Percentiles rank a stretch among this genome's conserved stretches.
phyloP scores from a whole-genome alignment of 495 filamentous ascomycete species.

The Cairneyella variabilis region DNA sequence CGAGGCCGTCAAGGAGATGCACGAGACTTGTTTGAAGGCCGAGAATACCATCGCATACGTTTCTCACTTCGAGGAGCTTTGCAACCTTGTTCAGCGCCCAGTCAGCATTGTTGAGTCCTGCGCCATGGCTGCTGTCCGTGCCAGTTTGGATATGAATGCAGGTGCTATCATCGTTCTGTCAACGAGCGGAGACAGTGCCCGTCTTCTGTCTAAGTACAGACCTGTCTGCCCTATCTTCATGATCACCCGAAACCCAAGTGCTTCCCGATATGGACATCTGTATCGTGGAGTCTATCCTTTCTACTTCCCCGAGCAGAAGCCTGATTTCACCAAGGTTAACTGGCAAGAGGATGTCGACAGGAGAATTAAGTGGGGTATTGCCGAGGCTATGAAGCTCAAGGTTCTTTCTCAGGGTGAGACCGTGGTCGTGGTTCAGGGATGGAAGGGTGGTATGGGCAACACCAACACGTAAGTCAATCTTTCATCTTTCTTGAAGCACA shows the following conservation, averaged over 20 bases:
- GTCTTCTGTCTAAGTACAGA: slow-evolving; percentile 95
- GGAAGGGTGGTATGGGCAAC: slow-evolving; percentile 95
- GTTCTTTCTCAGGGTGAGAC: slow-evolving; percentile 78
- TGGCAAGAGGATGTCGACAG: slow-evolving; percentile 99
- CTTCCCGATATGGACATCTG: slow-evolving; percentile 86
- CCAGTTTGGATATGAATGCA: slow-evolving; percentile 91
- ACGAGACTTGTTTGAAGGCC: slow-evolving; percentile 91
- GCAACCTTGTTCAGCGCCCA: slow-evolving; percentile 73
- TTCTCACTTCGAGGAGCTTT: slow-evolving; percentile 92
- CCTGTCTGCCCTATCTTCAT: slow-evolving; percentile 98
- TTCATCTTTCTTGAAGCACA: not conserved
- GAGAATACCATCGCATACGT: slow-evolving; percentile 97
- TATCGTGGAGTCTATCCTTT: slow-evolving; percentile 98
- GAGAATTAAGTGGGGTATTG: slow-evolving; percentile 92
- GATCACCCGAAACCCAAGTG: slow-evolving; percentile 82
- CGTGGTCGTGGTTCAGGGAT: slow-evolving; percentile 95
- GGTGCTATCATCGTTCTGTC: slow-evolving; percentile 92
- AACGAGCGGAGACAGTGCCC: slow-evolving; percentile 86
- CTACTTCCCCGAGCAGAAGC: slow-evolving; percentile 87
- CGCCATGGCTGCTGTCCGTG: slow-evolving; percentile 92
- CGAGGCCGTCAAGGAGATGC: slow-evolving; percentile 95
- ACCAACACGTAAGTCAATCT: slow-evolving; percentile 69
- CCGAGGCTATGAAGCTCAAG: slow-evolving; percentile 76
- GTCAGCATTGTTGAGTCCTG: slow-evolving; percentile 85
- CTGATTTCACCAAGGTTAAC: slow-evolving; percentile 79